Conservation (phyloP, 345 rosid genomes). For the Eucalyptus lansdowneana region DNA sequence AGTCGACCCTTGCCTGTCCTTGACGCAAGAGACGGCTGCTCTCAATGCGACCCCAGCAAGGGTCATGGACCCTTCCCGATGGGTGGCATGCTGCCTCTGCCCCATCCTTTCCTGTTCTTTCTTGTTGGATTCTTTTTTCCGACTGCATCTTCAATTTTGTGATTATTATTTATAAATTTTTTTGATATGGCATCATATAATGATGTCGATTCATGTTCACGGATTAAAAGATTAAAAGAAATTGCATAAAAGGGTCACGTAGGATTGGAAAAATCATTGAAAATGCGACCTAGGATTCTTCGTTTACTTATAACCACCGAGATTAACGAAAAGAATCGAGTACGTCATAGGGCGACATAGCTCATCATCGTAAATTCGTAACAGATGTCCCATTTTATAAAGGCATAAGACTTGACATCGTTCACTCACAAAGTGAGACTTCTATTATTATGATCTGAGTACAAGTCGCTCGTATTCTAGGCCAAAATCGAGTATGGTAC, state of each 20-base stretch:
- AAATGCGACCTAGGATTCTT: not conserved
- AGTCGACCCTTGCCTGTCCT: not conserved
- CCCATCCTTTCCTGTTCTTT: not conserved
- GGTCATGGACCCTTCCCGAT: not conserved
- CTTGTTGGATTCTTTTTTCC: not conserved
- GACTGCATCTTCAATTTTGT: not conserved
- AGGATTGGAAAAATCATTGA: not conserved
- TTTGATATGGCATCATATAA: not conserved
- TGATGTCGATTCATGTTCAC: not conserved
- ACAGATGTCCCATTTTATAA: not conserved
- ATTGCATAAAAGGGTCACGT: not conserved
- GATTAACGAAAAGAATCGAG: not conserved
- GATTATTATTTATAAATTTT: not conserved
- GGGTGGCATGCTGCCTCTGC: not conserved
- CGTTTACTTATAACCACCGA: not conserved
- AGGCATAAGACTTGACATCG: not conserved
- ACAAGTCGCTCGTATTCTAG: not conserved
- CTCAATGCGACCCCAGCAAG: not conserved
- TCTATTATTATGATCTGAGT: not conserved
- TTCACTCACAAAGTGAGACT: not conserved
- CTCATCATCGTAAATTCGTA: not conserved
- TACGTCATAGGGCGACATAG: not conserved
- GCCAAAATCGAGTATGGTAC: not conserved
- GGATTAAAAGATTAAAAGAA: not conserved
- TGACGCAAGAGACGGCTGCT: not conserved